Evolutionary conservation across 441 rosid species (phyloP), one percentile per base, ranked within the genome.

Genomic region (Mallotus repandus): DNA sequence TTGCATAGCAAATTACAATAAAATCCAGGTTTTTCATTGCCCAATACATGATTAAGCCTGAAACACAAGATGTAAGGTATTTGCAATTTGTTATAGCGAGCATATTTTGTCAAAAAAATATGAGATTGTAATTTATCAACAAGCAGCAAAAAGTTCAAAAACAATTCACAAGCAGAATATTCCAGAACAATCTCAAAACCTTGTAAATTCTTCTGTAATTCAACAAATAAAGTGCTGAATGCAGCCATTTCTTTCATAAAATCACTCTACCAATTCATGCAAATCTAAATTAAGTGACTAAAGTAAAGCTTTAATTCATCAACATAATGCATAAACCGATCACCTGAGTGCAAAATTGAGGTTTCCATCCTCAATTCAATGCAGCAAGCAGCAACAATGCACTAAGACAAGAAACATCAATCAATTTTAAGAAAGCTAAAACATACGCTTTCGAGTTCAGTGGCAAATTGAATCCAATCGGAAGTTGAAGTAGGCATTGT

Each of bases 51-150:
- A 71, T 89, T 89, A 67, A 90, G 85, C 86, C 92, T 81, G 64
- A 94, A 85, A 78, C 96, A 92, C 67, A 92, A 82, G 72, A 90
- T 81, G 88, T 94, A 92, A 80, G 96, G 97, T 63, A 82, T 76
- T 78, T 86, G 87, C 81, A 92, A 72, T 43, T 84, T 71, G 62
- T 89, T 87, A 70, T 82, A 80, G 21, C 77, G 84, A 0, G 97
- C 92, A 69, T 87, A 92, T 87, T 84, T 82, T 13, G 81, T 85
- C 52, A 82, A 84, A 59, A 88, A 80, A 72, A n/a, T 83, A 89
- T 11, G 97, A 84, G 63, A 87, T 83, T 68, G 77, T 76, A 49
- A 91, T 91, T n/a, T n/a, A 70, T 89, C 86, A 72, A 83, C 48
- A 67, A 90, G 81, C 83, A 92, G 83, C 76, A 89, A 81, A 72